Evolutionary conservation across 225 moss, liverwort and hornwort species (phyloP), one percentile per base, ranked within the genome.

Genomic region (Polytrichum commune): DNA sequence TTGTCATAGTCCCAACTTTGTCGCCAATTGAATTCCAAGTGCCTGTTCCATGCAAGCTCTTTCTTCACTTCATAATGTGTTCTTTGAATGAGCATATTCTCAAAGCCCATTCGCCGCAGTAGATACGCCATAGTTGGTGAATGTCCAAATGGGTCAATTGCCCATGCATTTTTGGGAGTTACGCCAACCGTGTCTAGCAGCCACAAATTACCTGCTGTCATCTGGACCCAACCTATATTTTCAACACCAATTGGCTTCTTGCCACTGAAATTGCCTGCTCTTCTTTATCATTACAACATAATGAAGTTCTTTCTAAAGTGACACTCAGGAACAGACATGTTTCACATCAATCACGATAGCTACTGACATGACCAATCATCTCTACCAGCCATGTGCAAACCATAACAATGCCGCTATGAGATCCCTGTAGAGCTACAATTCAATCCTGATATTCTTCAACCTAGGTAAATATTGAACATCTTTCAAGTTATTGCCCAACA

Each of bases 41-140:
- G 91, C 22, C 83, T 82, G 68, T 93, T 89, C 83, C 82, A 82
- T 32, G 98, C 98, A 62, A 98, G 70, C 54, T 83, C 93, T 79
- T 95, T 98, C 83, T 98, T 98, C 66, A 98, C 98, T 82, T 98
- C 98, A 70, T 98, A 98, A 73, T 98, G 98, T n/a, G 98, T 95
- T 76, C 98, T 81, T 77, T 98, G 98, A 74, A 98, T 98, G 54
- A 98, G 93, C 98, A 98, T 98, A 46, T 95, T 98, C 61, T 95
- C 85, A 63, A 98, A 98, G 4, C 98, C 98, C 98, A 98, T 98
- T 38, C 90, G 83, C 57, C 90, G 86, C 30, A 95, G 89, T 32
- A 98, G 79, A 70, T 98, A 98, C 5, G 98, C 93, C 98, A 98
- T 95, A 19, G 98, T 98, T 18, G 98, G 90, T 22, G 98, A 98